These are phyloP conservation scores for Trametes pubescens DNA, from an alignment of 1,284 basidiomycete species.

Conservation along the genomic window DNA sequence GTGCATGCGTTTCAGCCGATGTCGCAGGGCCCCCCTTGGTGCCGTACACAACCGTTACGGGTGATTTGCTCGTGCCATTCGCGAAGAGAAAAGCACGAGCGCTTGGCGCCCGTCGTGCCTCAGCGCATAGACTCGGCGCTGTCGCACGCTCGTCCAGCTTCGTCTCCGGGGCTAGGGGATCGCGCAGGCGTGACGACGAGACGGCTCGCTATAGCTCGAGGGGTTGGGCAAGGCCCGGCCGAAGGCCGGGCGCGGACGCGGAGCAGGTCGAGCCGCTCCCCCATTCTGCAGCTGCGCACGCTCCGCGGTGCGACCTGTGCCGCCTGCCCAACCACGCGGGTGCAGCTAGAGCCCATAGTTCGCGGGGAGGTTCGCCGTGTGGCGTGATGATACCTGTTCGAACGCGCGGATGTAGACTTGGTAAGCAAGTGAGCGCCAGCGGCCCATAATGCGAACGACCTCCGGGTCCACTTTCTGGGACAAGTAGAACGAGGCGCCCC, in stretches of 20 bases:
- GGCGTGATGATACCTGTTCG: conserved; percentile 24
- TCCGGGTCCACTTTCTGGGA: conserved; percentile 42
- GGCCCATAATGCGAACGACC: conserved; percentile 38
- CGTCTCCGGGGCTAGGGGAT: too few species aligned
- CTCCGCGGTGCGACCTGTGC: conserved; percentile 1
- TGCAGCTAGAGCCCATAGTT: conserved; percentile 7
- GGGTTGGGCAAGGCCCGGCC: conserved; percentile 3
- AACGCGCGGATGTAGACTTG: conserved; percentile 43
- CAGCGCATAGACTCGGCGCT: too few species aligned
- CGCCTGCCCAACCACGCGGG: background rate
- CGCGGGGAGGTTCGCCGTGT: conserved; percentile 19
- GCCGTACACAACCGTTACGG: too few species aligned
- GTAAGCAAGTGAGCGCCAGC: conserved; percentile 47
- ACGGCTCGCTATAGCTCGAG: too few species aligned
- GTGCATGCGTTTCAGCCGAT: too few species aligned
- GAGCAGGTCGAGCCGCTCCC: conserved; percentile 15
- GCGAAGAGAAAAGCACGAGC: too few species aligned
- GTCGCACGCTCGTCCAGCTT: too few species aligned
- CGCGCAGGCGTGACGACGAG: too few species aligned
- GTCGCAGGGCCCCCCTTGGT: too few species aligned
- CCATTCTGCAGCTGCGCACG: conserved; percentile 4
- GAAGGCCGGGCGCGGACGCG: conserved; percentile 4
- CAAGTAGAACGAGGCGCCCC: conserved; percentile 46
- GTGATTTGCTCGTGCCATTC: too few species aligned
- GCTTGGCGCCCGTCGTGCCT: too few species aligned